phyloP scores from a whole-genome alignment of 2,329 filamentous ascomycete species.

The Niveomyces coronatus region DNA sequence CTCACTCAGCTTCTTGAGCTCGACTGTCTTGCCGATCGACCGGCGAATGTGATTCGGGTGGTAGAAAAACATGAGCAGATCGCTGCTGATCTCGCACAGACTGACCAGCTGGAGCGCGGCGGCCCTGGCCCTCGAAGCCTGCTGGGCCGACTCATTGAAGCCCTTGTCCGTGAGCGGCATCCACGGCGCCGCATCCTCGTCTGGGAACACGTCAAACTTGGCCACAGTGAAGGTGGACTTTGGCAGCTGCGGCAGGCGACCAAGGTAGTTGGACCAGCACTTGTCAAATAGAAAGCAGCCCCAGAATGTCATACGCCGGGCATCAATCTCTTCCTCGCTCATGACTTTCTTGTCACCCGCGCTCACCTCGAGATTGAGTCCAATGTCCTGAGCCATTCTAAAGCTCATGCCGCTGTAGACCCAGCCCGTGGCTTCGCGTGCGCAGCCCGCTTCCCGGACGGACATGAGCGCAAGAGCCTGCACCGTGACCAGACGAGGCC shows the following conservation, averaged over 20 bases:
- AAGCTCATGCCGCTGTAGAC: constrained; percentile 98
- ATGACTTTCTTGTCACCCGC: constrained; percentile 52
- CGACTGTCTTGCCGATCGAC: constrained; percentile 63
- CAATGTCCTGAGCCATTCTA: constrained; percentile 91
- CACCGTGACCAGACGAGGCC: constrained; percentile 76
- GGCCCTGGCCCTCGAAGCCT: constrained; percentile 74
- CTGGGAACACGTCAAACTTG: constrained; percentile 83
- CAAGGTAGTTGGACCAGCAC: constrained; percentile 96
- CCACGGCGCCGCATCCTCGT: constrained; percentile 80
- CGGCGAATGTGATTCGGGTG: constrained; percentile 59
- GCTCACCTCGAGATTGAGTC: constrained; percentile 74
- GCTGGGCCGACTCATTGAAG: constrained; percentile 58
- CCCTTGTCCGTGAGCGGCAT: constrained; percentile 80
- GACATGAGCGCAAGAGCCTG: constrained; percentile 94
- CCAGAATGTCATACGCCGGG: constrained; percentile 88
- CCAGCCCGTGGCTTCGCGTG: constrained; percentile 91
- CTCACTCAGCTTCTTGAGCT: constrained; percentile 87
- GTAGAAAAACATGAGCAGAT: constrained; percentile 84
- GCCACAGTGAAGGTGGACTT: constrained; percentile 71
- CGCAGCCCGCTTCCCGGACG: constrained; percentile 88
- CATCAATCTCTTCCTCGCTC: constrained; percentile 78
- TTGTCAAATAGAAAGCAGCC: constrained; percentile 98
- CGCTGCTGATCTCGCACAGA: constrained; percentile 87
- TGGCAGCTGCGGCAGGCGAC: constrained; percentile 78
- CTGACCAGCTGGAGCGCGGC: constrained; percentile 71